Evolutionary conservation across 768 basidiomycete species (phyloP).

Genomic region (Leccinum variicolor): DNA sequence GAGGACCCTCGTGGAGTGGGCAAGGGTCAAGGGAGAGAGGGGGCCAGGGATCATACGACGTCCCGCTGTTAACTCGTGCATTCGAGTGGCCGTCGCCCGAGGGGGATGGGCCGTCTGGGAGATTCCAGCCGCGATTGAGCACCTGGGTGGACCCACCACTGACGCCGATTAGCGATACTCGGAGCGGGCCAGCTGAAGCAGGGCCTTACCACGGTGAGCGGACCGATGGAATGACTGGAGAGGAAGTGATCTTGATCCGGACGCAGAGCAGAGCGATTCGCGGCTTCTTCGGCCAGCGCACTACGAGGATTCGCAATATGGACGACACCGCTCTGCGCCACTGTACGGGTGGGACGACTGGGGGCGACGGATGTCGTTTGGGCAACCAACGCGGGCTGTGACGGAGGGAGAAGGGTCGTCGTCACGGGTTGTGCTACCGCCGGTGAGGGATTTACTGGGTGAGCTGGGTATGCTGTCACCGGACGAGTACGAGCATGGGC

Average conservation of each 20-base stretch:
- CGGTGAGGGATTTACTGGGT: slow-evolving; percentile 25
- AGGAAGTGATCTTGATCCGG: slow-evolving; percentile 3
- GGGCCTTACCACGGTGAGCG: slow-evolving; percentile 21
- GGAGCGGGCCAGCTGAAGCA: slow-evolving; percentile 3
- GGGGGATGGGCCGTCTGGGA: slow-evolving; percentile 12
- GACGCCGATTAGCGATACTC: slow-evolving; percentile 13
- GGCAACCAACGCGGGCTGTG: slow-evolving; percentile 8
- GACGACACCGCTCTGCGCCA: slow-evolving; percentile 25
- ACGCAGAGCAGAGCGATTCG: slow-evolving; percentile 17
- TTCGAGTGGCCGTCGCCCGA: slow-evolving; percentile 24
- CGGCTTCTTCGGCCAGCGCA: slow-evolving; percentile 17
- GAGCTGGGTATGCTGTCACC: slow-evolving; percentile 19
- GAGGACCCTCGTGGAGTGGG: slow-evolving; percentile 37
- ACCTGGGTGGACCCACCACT: slow-evolving; percentile 11
- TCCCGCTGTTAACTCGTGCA: slow-evolving; percentile 17
- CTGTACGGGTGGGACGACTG: slow-evolving; percentile 25
- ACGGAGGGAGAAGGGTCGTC: slow-evolving; percentile 14
- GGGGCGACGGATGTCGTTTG: slow-evolving; percentile 23
- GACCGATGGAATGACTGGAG: neutral
- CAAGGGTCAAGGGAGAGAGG: slow-evolving; percentile 17
- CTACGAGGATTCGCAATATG: slow-evolving; percentile 18
- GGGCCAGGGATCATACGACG: slow-evolving; percentile 10
- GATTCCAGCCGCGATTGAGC: slow-evolving; percentile 10
- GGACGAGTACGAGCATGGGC: slow-evolving; percentile 19
- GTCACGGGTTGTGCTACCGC: slow-evolving; percentile 26